phyloP scores from a whole-genome alignment of 805 yeast genomes.

The Ogataea nonfermentans region DNA sequence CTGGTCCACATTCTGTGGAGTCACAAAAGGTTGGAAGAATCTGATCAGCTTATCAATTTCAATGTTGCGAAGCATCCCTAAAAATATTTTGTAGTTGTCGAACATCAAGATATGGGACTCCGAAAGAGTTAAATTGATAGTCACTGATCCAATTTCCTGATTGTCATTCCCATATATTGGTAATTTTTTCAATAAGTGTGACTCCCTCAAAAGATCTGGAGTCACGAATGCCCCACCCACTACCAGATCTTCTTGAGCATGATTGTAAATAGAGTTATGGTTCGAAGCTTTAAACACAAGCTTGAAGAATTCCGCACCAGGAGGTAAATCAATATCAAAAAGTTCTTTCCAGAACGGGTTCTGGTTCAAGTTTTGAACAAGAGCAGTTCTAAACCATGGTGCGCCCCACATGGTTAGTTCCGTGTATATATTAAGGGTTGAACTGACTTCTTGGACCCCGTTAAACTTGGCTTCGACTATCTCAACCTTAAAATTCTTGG shows the following conservation, averaged over 20 bases:
- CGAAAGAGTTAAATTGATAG: constrained; percentile 47
- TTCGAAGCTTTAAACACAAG: constrained; percentile 39
- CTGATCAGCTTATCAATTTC: constrained; percentile 52
- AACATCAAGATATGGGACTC: constrained; percentile 63
- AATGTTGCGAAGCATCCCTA: constrained; percentile 54
- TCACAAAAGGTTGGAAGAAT: constrained; percentile 38
- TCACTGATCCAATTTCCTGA: constrained; percentile 55
- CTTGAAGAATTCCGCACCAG: constrained; percentile 50
- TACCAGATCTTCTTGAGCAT: constrained; percentile 35
- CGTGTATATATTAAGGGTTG: constrained; percentile 45
- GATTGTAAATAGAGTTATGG: constrained; percentile 16
- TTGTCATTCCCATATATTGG: constrained; percentile 24
- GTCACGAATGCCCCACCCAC: constrained; percentile 56
- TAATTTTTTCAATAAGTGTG: constrained; percentile 22
- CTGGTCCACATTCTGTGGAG: constrained; percentile 45
- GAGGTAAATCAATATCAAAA: constrained; percentile 60
- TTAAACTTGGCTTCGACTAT: constrained; percentile 65
- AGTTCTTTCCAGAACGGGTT: constrained; percentile 85
- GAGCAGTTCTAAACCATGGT: constrained; percentile 77
- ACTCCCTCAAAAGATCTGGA: constrained; percentile 45
- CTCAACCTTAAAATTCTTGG: constrained; percentile 53
- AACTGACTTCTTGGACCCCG: constrained; percentile 1
- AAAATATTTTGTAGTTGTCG: constrained; percentile 57
- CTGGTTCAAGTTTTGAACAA: constrained; percentile 42
- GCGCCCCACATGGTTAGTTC: constrained; percentile 72